phyloP scores from a whole-genome alignment of 2,329 filamentous ascomycete genomes.

The Stemphylium beticola region DNA sequence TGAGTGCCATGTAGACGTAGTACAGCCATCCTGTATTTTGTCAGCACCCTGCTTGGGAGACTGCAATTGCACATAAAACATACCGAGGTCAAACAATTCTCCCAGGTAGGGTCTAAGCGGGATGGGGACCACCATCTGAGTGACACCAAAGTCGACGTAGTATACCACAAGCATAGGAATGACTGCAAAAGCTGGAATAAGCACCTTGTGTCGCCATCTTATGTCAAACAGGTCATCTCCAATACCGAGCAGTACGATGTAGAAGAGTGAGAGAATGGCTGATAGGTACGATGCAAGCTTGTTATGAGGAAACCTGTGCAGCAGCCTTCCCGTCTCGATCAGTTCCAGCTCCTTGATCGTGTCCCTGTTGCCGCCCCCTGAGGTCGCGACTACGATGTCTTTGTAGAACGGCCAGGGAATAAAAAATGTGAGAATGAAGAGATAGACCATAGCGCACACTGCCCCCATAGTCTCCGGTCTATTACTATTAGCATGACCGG shows the following conservation, averaged over 20 bases:
- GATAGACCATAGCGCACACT: conserved; percentile 89
- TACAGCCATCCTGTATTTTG: conserved; percentile 62
- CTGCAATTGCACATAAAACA: background rate
- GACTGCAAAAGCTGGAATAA: conserved; percentile 92
- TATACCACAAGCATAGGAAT: conserved; percentile 96
- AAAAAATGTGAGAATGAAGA: conserved; percentile 87
- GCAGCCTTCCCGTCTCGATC: conserved; percentile 79
- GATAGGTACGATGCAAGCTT: conserved; percentile 97
- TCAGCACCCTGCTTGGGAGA: conserved; percentile 18
- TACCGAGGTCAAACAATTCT: conserved; percentile 78
- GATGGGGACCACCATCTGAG: conserved; percentile 88
- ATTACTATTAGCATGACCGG: conserved; percentile 24
- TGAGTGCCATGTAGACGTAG: conserved; percentile 94
- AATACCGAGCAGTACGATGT: conserved; percentile 87
- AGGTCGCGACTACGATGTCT: conserved; percentile 93
- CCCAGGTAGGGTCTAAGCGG: conserved; percentile 85
- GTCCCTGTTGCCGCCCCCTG: conserved; percentile 89
- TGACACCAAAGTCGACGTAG: conserved; percentile 98
- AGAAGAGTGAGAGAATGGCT: conserved; percentile 89
- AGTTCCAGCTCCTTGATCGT: conserved; percentile 75
- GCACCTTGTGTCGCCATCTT: conserved; percentile 97
- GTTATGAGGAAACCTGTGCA: conserved; percentile 92
- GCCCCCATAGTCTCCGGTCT: conserved; percentile 96
- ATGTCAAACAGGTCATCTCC: conserved; percentile 98
- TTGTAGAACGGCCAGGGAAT: conserved; percentile 98